Evolutionary conservation across 805 yeast genomes (phyloP).

Genomic region (Zygosaccharomyces bisporus): DNA sequence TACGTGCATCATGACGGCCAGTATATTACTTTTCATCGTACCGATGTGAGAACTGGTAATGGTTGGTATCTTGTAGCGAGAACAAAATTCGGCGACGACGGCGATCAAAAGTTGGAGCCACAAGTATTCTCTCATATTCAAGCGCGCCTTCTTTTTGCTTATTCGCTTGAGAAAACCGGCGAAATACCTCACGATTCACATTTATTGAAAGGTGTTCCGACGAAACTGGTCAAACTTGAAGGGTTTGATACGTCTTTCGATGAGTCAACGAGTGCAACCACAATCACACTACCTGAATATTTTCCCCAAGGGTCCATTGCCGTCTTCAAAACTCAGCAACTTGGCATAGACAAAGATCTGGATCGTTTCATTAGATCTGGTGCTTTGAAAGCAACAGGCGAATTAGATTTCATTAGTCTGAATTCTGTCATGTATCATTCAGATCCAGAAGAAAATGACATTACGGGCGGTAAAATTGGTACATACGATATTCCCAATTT

Average conservation of each 20-base stretch:
- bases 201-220: slow-evolving; percentile 60
- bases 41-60: slow-evolving; percentile 75
- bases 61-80: slow-evolving; percentile 90
- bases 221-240: slow-evolving; percentile 50
- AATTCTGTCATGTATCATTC: slow-evolving; percentile 72
- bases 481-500: slow-evolving; percentile 67
- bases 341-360: slow-evolving; percentile 59
- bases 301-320: slow-evolving; percentile 93
- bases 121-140: slow-evolving; percentile 56
- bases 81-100: slow-evolving; percentile 57
- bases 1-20: slow-evolving; percentile 93
- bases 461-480: slow-evolving; percentile 67
- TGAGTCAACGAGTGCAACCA: slow-evolving; percentile 43
- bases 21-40: slow-evolving; percentile 83
- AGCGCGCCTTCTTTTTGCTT: slow-evolving; percentile 55
- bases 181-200: slow-evolving; percentile 41
- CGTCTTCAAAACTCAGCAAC: slow-evolving; percentile 66
- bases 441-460: slow-evolving; percentile 85
- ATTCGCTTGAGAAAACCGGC: slow-evolving; percentile 51
- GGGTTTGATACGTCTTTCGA: slow-evolving; percentile 47
- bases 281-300: slow-evolving; percentile 52
- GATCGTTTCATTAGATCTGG: slow-evolving; percentile 70
- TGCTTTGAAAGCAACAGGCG: slow-evolving; percentile 66
- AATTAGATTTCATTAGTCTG: slow-evolving; percentile 61
- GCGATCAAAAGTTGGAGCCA: slow-evolving; percentile 55